phyloP scores from a whole-genome alignment of 108 stramenopile genomes.

The Hondaea fermentalgiana region DNA sequence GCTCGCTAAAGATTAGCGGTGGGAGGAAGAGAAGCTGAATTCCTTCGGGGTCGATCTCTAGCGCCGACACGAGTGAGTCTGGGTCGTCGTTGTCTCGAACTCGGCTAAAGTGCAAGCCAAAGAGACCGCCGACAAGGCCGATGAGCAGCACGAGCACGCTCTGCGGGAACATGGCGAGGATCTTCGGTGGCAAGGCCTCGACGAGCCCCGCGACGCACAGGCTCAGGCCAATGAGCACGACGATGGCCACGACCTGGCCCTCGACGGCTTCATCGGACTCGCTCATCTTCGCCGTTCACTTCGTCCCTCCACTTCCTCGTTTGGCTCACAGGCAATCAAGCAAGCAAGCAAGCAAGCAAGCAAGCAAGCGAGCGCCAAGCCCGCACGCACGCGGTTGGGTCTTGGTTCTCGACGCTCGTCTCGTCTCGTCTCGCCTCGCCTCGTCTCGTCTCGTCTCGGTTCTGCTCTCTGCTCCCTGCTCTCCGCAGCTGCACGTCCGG shows the following conservation, averaged over 20 bases:
- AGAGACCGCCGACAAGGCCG: not conserved
- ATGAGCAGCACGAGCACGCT: not conserved
- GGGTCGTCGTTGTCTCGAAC: not conserved
- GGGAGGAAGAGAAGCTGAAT: not conserved
- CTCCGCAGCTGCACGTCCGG: no score
- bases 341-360: no score
- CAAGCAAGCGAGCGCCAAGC: no score
- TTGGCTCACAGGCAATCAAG: no score
- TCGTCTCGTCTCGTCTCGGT: no score
- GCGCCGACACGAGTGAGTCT: not conserved
- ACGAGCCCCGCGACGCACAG: not conserved
- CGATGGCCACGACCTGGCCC: not conserved
- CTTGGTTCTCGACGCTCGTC: no score
- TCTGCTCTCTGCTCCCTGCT: no score
- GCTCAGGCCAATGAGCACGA: not conserved
- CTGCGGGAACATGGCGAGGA: not conserved
- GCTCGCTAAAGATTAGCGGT: slow-evolving; percentile 4
- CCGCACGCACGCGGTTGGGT: no score
- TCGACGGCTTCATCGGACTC: not conserved
- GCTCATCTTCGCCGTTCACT: not conserved
- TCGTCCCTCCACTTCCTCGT: no score
- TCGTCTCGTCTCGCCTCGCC: no score
- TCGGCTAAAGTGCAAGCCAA: not conserved
- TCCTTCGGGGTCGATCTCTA: not conserved
- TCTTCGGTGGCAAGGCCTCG: not conserved